Evolutionary conservation across 768 basidiomycete genomes (phyloP).

Genomic region (Pholiota microspora): DNA sequence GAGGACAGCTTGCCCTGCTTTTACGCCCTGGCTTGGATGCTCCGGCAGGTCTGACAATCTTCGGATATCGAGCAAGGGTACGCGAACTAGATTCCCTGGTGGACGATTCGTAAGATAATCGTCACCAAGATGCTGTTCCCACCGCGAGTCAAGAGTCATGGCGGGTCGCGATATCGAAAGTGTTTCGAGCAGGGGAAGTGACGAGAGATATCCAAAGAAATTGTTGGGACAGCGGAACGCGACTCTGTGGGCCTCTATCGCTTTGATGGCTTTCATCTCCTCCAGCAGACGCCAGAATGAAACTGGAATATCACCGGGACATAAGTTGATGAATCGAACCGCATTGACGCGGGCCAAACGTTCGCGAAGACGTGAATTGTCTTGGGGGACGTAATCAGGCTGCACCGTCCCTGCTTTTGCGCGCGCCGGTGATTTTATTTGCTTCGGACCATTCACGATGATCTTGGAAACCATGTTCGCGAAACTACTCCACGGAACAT

Average conservation of each 20-base stretch:
- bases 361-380: slow-evolving; percentile 5
- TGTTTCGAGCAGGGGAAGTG: slow-evolving; percentile 24
- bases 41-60: slow-evolving; percentile 8
- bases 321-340: slow-evolving; percentile 25
- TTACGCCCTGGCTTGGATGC: slow-evolving; percentile 7
- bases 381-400: slow-evolving; percentile 11
- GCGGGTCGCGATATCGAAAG: slow-evolving; percentile 24
- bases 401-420: background rate
- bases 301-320: slow-evolving; percentile 22
- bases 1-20: slow-evolving; percentile 14
- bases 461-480: slow-evolving; percentile 22
- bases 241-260: slow-evolving; percentile 25
- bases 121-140: slow-evolving; percentile 7
- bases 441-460: slow-evolving; percentile 14
- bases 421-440: background rate
- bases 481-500: slow-evolving; percentile 28
- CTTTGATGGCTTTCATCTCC: slow-evolving; percentile 24
- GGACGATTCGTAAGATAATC: slow-evolving; percentile 1
- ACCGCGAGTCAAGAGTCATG: slow-evolving; percentile 17
- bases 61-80: slow-evolving; percentile 18
- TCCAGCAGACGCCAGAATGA: slow-evolving; percentile 26
- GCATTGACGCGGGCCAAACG: slow-evolving; percentile 15
- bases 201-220: slow-evolving; percentile 27
- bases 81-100: slow-evolving; percentile 2
- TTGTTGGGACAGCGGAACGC: slow-evolving; percentile 19